phyloP scores from a whole-genome alignment of 2,329 filamentous ascomycete genomes.

The Gnomoniopsis sp. region DNA sequence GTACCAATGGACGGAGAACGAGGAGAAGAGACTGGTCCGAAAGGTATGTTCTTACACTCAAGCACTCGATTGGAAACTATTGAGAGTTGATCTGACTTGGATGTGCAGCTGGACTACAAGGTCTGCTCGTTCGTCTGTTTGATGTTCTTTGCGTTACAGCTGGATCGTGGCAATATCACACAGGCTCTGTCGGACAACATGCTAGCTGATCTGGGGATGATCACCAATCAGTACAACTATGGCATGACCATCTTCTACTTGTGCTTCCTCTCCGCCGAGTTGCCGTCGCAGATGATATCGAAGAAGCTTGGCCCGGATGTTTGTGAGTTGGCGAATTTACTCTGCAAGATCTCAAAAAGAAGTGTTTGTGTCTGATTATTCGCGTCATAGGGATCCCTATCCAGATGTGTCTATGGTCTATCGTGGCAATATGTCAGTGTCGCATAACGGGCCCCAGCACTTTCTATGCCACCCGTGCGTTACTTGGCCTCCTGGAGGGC shows the following conservation, averaged over 20 bases:
- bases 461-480: slow-evolving; percentile 37
- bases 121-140: slow-evolving; percentile 31
- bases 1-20: slow-evolving; percentile 52
- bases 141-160: slow-evolving; percentile 34
- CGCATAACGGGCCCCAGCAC: slow-evolving; percentile 38
- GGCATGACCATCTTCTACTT: slow-evolving; percentile 48
- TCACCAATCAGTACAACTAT: slow-evolving; percentile 41
- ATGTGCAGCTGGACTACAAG: slow-evolving; percentile 27
- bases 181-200: slow-evolving; percentile 34
- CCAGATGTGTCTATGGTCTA: slow-evolving; percentile 36
- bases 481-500: slow-evolving; percentile 41
- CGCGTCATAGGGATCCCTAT: slow-evolving; percentile 36
- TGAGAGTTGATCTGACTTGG: background rate
- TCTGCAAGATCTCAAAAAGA: slow-evolving; percentile 46
- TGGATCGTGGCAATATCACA: slow-evolving; percentile 34
- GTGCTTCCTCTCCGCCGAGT: slow-evolving; percentile 48
- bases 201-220: slow-evolving; percentile 27
- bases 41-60: slow-evolving; percentile 39
- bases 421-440: slow-evolving; percentile 35
- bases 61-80: no score
- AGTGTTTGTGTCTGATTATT: slow-evolving; percentile 32
- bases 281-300: slow-evolving; percentile 50
- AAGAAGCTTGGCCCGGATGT: slow-evolving; percentile 44
- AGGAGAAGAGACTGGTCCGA: slow-evolving; percentile 52
- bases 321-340: slow-evolving; percentile 27